Evolutionary conservation across 805 yeast species (phyloP).

Genomic region (Metschnikowia chrysomelidarum): DNA sequence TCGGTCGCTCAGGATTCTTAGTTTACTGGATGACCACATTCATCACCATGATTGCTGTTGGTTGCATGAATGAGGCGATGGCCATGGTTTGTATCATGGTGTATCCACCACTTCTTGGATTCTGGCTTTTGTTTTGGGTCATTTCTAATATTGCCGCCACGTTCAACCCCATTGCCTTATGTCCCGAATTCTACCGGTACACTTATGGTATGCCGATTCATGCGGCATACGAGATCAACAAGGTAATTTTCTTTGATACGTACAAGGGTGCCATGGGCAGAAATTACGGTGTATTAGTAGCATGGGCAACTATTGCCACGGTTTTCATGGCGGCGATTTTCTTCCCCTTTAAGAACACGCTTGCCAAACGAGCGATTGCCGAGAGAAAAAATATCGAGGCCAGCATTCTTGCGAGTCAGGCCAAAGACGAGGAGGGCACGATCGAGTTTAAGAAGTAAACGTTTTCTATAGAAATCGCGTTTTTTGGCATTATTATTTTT

Average conservation of each 20-base stretch:
- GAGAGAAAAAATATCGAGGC: slow-evolving; percentile 16
- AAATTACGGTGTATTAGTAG: slow-evolving; percentile 55
- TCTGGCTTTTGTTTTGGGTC: slow-evolving; percentile 73
- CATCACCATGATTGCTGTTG: slow-evolving; percentile 72
- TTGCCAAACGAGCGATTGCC: slow-evolving; percentile 29
- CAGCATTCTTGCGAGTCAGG: slow-evolving; percentile 10
- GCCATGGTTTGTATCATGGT: slow-evolving; percentile 49
- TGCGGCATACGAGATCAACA: slow-evolving; percentile 59
- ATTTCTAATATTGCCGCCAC: slow-evolving; percentile 67
- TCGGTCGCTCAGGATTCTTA: slow-evolving; percentile 69
- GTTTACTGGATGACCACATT: slow-evolving; percentile 71
- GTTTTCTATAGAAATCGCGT: too few species aligned
- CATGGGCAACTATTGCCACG: slow-evolving; percentile 58
- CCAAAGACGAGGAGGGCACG: slow-evolving; percentile 10
- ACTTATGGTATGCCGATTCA: slow-evolving; percentile 72
- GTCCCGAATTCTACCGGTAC: slow-evolving; percentile 55
- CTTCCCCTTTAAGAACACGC: slow-evolving; percentile 35
- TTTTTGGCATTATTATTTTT: too few species aligned
- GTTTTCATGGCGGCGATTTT: slow-evolving; percentile 44
- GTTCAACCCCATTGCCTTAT: slow-evolving; percentile 60
- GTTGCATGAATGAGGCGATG: slow-evolving; percentile 68
- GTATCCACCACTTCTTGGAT: slow-evolving; percentile 64
- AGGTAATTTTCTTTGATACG: slow-evolving; percentile 56
- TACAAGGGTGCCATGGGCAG: slow-evolving; percentile 58
- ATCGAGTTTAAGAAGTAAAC: slow-evolving; percentile 8